These are phyloP conservation scores for Eimeria maxima DNA, from an alignment of 169 alveolate genomes.

Conservation along the genomic window DNA sequence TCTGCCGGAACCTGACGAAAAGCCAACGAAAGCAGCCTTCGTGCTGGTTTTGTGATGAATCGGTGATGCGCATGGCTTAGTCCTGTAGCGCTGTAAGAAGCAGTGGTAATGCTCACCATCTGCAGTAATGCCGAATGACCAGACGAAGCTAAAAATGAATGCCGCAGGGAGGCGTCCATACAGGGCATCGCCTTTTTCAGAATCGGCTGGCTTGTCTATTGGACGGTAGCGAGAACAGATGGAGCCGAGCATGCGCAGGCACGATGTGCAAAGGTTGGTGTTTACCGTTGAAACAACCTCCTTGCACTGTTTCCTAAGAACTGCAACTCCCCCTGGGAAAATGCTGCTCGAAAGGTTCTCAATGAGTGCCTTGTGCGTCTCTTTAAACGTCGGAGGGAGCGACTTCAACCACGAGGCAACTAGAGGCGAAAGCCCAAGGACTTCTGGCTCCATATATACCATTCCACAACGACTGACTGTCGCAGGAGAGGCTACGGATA, in stretches of 20 bases:
- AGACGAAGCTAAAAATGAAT: conserved; percentile 45
- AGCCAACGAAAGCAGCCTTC: not conserved
- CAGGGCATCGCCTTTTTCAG: conserved; percentile 39
- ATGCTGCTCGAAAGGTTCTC: conserved; percentile 84
- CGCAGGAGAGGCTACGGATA: conserved; percentile 97
- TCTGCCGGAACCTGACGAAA: conserved; percentile 31
- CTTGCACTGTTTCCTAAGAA: conserved; percentile 89
- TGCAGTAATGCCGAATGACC: conserved; percentile 46
- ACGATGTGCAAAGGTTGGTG: conserved; percentile 88
- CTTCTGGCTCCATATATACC: conserved; percentile 97
- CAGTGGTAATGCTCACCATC: not conserved
- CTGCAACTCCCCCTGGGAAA: conserved; percentile 88
- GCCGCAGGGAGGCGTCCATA: conserved; percentile 56
- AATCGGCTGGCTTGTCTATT: conserved; percentile 84
- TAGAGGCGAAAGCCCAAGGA: conserved; percentile 95
- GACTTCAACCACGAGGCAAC: conserved; percentile 93
- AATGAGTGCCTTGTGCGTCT: conserved; percentile 77
- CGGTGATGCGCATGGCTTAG: not conserved
- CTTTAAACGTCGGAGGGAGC: conserved; percentile 89
- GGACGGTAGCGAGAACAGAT: conserved; percentile 90
- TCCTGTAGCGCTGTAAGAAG: not conserved
- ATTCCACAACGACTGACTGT: conserved; percentile 98
- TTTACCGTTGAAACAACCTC: conserved; percentile 91
- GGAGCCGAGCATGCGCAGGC: conserved; percentile 92
- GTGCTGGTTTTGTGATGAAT: not conserved